Evolutionary conservation across 78 protist species (phyloP).

Genomic region (Dictyostelium brefeldianum): DNA sequence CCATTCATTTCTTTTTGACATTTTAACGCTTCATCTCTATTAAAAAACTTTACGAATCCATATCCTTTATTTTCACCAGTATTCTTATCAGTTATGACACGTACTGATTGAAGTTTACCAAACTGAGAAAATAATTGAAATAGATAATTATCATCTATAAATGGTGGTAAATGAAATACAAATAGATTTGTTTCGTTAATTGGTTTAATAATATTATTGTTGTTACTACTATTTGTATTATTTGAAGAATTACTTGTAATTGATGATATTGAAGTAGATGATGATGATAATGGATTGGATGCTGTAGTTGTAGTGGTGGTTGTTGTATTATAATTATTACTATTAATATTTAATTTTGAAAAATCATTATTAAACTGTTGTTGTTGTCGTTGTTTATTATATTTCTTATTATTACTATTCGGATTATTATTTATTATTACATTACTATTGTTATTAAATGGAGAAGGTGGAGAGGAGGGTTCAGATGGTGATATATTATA

Average conservation of each 20-base stretch:
- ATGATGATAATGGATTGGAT: neutral
- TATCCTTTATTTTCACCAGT: constrained; percentile 80
- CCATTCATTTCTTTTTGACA: constrained; percentile 74
- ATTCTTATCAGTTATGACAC: constrained; percentile 67
- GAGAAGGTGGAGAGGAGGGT: neutral
- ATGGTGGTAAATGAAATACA: constrained; percentile 73
- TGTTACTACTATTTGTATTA: neutral
- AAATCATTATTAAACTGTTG: neutral
- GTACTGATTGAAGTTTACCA: constrained; percentile 56
- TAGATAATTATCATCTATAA: constrained; percentile 42
- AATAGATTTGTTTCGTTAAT: constrained; percentile 33
- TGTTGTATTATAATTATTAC: neutral
- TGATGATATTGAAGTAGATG: neutral
- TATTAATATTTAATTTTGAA: neutral
- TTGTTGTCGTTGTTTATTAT: too few relatives aligned
- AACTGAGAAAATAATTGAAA: constrained; percentile 46
- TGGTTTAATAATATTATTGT: neutral
- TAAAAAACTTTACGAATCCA: constrained; percentile 64
- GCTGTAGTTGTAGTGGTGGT: neutral
- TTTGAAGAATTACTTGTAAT: neutral
- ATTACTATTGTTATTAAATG: neutral
- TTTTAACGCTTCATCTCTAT: constrained; percentile 47
- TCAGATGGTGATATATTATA: neutral
- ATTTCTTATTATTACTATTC: neutral
- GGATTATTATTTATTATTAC: neutral